Evolutionary conservation across 164 flowering plant species (phyloP).

Genomic region (Nymphaea thermarum): DNA sequence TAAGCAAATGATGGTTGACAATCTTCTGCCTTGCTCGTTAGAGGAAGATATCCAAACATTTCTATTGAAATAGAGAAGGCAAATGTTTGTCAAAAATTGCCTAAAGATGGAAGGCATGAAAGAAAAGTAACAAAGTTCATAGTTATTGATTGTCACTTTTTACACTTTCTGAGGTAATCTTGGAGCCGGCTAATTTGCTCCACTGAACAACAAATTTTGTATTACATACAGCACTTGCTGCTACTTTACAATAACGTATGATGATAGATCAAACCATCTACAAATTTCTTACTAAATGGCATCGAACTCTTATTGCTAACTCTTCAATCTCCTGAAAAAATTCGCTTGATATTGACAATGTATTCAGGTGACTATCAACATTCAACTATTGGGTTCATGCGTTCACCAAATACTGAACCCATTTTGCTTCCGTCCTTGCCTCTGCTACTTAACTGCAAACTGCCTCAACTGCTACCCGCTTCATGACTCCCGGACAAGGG

Average conservation of each 20-base stretch:
- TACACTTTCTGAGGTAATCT: neutral
- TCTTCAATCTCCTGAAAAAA: neutral
- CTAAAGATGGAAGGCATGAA: too few species aligned
- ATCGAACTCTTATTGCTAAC: neutral
- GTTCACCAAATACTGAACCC: neutral
- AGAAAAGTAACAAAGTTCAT: too few species aligned
- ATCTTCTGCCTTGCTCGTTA: too few species aligned
- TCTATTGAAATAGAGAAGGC: too few species aligned
- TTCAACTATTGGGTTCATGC: neutral
- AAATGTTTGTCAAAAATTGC: too few species aligned
- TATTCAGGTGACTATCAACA: neutral
- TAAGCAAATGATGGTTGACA: too few species aligned
- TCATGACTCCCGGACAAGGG: conserved; percentile 32
- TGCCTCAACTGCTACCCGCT: conserved; percentile 33
- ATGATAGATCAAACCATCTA: neutral
- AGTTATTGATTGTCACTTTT: neutral
- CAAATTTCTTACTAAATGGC: neutral
- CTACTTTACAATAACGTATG: neutral
- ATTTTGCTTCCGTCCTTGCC: neutral
- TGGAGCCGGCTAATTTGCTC: neutral
- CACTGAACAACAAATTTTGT: neutral
- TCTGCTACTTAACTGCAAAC: conserved; percentile 12
- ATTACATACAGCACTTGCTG: neutral
- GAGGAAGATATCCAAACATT: too few species aligned
- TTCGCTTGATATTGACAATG: neutral